Evolutionary conservation across 345 rosid species (phyloP), one percentile per base, ranked within the genome.

Genomic region (Kernera saxatilis): DNA sequence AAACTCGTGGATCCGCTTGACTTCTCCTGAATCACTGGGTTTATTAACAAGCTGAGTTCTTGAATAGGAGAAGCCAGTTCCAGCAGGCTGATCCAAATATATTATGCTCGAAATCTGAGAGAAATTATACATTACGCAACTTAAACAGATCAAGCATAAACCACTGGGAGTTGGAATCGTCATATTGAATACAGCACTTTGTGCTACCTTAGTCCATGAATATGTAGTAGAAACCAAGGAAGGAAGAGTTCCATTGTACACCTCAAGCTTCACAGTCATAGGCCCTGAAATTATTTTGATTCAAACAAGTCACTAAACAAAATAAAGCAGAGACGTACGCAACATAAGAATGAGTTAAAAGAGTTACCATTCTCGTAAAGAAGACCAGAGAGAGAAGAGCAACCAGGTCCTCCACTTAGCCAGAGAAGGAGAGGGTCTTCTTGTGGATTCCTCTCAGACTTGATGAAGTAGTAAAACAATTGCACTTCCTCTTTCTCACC

Each of bases 61-160:
- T n/a, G n/a, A n/a, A n/a, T 82, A 91, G 3, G 97, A 91, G 77
- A 87, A 91, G 45, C 96, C 97, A 44, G 91, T 81, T 51, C 93
- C 92, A 8, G 82, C 88, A 4, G 97, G 97, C 49, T 83, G 79
- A 76, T 89, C 98, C 27, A 89, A 69, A 70, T 87, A 86, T 75
- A 87, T 80, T 61, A 92, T 78, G 81, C 80, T 89, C 5, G 96
- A 73, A 21, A 79, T 80, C 92, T 85, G 65, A 75, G 46, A 10
- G 41, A 18, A 17, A 1, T 73, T 82, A 13, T 86, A 84, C 70
- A 23, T 12, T 52, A 32, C 29, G 51, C 9, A 51, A 37, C 18
- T 49, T 57, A 32, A 32, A 15, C 7, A 26, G 74, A 82, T 29
- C 84, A 85, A 15, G 87, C 74, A 29, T 84, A 82, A 1, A 81